Conservation (phyloP, 352 stramenopile species). For the Globisporangium okanoganense region DNA sequence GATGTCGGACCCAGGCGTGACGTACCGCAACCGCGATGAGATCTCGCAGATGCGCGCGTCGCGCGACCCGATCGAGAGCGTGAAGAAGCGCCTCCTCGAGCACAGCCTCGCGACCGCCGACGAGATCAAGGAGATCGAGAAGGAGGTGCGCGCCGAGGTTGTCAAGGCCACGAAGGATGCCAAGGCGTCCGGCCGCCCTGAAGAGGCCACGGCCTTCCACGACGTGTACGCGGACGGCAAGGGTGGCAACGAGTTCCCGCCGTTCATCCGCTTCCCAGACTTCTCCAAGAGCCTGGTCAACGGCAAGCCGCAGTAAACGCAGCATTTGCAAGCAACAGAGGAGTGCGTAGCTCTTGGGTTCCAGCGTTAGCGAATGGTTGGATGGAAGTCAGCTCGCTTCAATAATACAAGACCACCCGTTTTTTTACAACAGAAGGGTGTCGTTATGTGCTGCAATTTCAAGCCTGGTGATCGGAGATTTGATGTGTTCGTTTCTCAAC, state of each 20-base stretch:
- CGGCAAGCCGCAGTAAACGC: constrained; percentile 51
- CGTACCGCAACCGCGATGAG: constrained; percentile 99
- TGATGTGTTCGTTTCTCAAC: too few relatives aligned
- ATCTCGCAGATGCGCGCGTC: constrained; percentile 98
- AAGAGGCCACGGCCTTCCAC: constrained; percentile 53
- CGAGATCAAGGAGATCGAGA: constrained; percentile 99
- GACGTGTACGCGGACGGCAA: constrained; percentile 91
- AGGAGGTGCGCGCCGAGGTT: constrained; percentile 98
- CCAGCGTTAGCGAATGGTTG: neutral
- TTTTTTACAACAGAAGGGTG: constrained; percentile 1
- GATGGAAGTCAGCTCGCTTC: neutral
- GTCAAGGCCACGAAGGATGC: constrained; percentile 92
- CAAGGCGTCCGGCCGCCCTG: constrained; percentile 70
- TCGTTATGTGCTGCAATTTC: too few relatives aligned
- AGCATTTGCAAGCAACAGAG: neutral
- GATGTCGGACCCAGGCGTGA: constrained; percentile 99
- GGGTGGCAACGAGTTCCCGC: constrained; percentile 89
- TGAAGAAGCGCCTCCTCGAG: constrained; percentile 98
- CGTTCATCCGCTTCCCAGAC: constrained; percentile 98
- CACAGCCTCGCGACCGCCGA: constrained; percentile 92
- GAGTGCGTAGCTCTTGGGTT: neutral
- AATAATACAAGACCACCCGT: constrained; percentile 1
- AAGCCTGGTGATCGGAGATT: too few relatives aligned
- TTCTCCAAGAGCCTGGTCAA: constrained; percentile 92
- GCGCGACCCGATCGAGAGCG: constrained; percentile 97